Evolutionary conservation across 1,284 basidiomycete genomes (phyloP), one percentile per base, ranked within the genome.

Genomic region (Ceratobasidium sp.): DNA sequence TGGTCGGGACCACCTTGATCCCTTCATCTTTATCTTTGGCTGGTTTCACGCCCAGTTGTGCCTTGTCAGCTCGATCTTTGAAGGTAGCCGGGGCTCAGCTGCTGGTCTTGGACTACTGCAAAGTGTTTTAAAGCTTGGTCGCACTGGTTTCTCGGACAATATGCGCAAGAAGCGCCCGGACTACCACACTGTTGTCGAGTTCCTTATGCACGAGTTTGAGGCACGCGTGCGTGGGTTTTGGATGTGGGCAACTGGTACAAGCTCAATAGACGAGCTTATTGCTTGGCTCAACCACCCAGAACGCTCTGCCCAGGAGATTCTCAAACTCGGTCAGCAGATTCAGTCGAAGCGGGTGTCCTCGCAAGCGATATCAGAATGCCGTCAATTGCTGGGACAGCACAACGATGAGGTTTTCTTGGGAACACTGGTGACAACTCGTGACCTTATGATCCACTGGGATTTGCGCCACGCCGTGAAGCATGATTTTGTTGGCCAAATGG

Each of bases 181-280:
- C 22, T 59, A 59, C 19, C 56, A 59, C 27, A 59, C 56, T 1
- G 56, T 59, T 36, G 41, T 36, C 33, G 56, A 59, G 56, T 59
- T 31, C 36, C 56, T 59, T 41, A 59, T 59, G 56, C 56, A 59
- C 41, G 33, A 36, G 2, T 59, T 41, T n/a, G 56, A 59, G 19
- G 9, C 56, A 17, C 31, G 56, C 9, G 33, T 59, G 0, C 56
- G 56, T 1, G 56, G 22, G 1, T 36, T 17, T 59, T 59, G 56
- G 56, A 17, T 59, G 6, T 17, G 6, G 9, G 56, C 17, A 22
- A 59, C 56, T 59, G 19, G 19, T 3, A 41, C 56, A 2, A 17
- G 8, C 4, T 36, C 56, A 19, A n/a, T 59, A 8, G 63, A 65
- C 0, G 48, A 65, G 14, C 63, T 65, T 2, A 33, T n/a, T 1